These are phyloP conservation scores for Nigrospora osmanthi DNA, from an alignment of 2,329 filamentous ascomycete species.

Conservation along the genomic window DNA sequence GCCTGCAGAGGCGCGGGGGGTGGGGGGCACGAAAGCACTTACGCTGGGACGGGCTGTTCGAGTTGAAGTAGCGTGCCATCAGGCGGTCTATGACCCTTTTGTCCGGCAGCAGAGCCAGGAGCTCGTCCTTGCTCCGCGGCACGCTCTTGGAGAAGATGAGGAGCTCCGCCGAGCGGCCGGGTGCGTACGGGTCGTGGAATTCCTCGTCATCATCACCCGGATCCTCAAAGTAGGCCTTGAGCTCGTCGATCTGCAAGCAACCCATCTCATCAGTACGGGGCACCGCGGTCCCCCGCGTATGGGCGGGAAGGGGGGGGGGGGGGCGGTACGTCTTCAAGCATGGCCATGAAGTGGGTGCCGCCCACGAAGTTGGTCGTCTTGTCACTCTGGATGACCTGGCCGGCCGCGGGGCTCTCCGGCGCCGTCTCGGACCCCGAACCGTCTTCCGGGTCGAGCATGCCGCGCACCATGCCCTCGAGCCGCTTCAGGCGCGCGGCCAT, in stretches of 20 bases:
- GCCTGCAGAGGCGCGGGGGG: background rate
- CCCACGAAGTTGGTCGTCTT: conserved; percentile 45
- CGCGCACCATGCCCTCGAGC: conserved; percentile 50
- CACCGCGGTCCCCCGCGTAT: background rate
- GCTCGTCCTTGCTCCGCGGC: conserved; percentile 33
- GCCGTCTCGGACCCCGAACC: background rate
- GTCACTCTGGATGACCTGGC: conserved; percentile 34
- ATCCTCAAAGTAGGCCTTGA: conserved; percentile 50
- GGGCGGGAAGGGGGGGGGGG: too few species aligned
- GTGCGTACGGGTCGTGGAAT: conserved; percentile 19
- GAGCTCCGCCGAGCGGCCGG: conserved; percentile 30
- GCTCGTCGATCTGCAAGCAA: conserved; percentile 43
- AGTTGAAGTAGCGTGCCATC: conserved; percentile 45
- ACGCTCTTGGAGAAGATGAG: conserved; percentile 31
- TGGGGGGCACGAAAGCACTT: conserved; percentile 9
- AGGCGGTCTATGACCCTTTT: conserved; percentile 38
- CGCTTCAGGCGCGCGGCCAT: conserved; percentile 47
- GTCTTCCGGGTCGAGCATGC: conserved; percentile 39
- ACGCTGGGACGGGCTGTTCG: conserved; percentile 44
- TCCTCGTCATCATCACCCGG: conserved; percentile 21
- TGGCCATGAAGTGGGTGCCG: conserved; percentile 52
- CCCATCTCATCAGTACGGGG: conserved; percentile 6
- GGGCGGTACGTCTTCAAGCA: conserved; percentile 47
- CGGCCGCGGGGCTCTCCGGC: conserved; percentile 12
- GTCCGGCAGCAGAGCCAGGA: conserved; percentile 40